These are phyloP conservation scores for Neocallimastix lanati DNA, from an alignment of 192 early-diverging fungal species.

Conservation along the genomic window DNA sequence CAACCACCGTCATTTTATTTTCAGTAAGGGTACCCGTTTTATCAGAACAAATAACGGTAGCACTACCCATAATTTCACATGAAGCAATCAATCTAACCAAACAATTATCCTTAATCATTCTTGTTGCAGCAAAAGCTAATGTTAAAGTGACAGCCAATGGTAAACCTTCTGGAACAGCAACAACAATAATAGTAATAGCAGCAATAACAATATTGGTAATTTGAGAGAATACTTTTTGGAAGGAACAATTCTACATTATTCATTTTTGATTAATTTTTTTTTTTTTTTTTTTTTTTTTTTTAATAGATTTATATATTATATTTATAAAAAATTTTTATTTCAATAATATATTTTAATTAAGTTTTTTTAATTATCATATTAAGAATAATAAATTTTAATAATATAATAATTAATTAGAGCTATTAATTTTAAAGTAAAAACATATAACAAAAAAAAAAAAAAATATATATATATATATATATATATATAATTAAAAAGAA, in stretches of 20 bases:
- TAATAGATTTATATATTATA: no score
- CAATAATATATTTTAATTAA: no score
- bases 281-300: no score
- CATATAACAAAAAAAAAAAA: no score
- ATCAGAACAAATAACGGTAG: conserved; percentile 66
- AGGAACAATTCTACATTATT: neutral
- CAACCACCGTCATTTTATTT: conserved; percentile 65
- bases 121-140: conserved; percentile 60
- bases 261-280: no score
- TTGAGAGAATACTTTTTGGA: neutral
- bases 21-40: conserved; percentile 77
- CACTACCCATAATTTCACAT: conserved; percentile 71
- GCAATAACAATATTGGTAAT: conserved; percentile 40
- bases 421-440: no score
- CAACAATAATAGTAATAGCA: conserved; percentile 64
- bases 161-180: conserved; percentile 72
- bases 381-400: no score
- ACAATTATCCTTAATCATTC: conserved; percentile 67
- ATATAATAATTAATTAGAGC: no score
- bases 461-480: no score
- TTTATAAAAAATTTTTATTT: no score
- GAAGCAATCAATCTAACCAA: conserved; percentile 61
- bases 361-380: no score
- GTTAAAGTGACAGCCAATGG: conserved; percentile 74
- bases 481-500: no score